Percentiles rank a stretch among this genome's conserved stretches.
phyloP scores from a whole-genome alignment of 805 yeast species.

The Myxozyma melibiosi region DNA sequence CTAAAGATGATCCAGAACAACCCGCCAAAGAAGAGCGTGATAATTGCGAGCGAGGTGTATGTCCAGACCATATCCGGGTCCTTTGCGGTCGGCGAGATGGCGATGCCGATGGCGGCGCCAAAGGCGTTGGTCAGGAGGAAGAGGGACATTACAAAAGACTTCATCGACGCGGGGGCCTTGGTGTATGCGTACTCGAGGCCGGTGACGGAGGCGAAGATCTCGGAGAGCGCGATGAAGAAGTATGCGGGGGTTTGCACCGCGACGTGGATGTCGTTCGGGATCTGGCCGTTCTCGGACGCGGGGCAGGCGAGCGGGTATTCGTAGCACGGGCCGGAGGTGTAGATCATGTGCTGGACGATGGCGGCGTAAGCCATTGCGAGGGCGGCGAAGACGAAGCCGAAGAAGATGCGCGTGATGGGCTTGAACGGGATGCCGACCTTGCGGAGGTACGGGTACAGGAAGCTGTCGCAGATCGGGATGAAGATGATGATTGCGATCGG shows the following conservation, averaged over 20 bases:
- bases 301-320: constrained; percentile 61
- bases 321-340: constrained; percentile 73
- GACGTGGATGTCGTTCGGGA: constrained; percentile 62
- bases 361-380: constrained; percentile 75
- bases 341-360: constrained; percentile 69
- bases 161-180: constrained; percentile 73
- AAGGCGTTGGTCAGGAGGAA: constrained; percentile 74
- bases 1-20: constrained; percentile 63
- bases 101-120: constrained; percentile 76
- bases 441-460: constrained; percentile 59
- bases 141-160: constrained; percentile 60
- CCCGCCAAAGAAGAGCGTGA: constrained; percentile 61
- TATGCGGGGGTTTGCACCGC: constrained; percentile 76
- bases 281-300: constrained; percentile 41
- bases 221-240: constrained; percentile 70
- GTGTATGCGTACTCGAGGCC: constrained; percentile 85
- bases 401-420: constrained; percentile 71
- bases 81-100: constrained; percentile 63
- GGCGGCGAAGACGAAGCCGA: constrained; percentile 68
- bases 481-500: constrained; percentile 75
- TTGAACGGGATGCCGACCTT: constrained; percentile 55
- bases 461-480: constrained; percentile 68
- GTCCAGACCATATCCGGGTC: constrained; percentile 75
- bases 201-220: constrained; percentile 77
- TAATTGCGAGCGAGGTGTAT: constrained; percentile 62